Percentiles rank a stretch among this genome's conserved stretches.
phyloP scores from a whole-genome alignment of 257 asterid genomes.

The Prunella vulgaris region DNA sequence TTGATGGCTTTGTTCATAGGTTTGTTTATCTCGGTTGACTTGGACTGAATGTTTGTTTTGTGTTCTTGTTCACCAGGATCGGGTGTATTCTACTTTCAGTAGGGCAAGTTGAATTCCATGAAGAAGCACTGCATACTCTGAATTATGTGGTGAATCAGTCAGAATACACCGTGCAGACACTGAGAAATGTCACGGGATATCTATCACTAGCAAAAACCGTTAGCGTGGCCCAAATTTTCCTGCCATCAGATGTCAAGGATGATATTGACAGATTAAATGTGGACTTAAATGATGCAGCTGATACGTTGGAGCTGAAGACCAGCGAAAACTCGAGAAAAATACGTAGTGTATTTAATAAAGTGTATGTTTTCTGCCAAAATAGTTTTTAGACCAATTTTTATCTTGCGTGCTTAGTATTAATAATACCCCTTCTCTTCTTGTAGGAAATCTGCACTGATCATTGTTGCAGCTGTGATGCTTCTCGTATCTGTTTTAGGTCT shows the following conservation, averaged over 20 bases:
- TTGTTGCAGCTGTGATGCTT: slow-evolving; percentile 80
- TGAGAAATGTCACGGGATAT: slow-evolving; percentile 76
- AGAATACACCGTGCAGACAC: slow-evolving; percentile 78
- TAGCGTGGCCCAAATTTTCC: slow-evolving; percentile 80
- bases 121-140: slow-evolving; percentile 70
- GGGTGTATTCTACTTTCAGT: slow-evolving; percentile 92
- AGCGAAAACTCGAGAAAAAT: slow-evolving; percentile 59
- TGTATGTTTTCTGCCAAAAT: slow-evolving; percentile 46
- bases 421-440: slow-evolving; percentile 17
- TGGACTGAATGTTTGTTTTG: slow-evolving; percentile 1
- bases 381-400: background rate
- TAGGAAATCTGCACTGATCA: slow-evolving; percentile 70
- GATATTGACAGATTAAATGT: slow-evolving; percentile 71
- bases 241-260: slow-evolving; percentile 67
- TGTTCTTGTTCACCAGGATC: slow-evolving; percentile 43
- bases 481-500: slow-evolving; percentile 75
- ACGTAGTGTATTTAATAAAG: slow-evolving; percentile 55
- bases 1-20: background rate
- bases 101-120: slow-evolving; percentile 79
- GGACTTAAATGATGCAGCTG: slow-evolving; percentile 68
- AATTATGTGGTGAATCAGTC: slow-evolving; percentile 89
- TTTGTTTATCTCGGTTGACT: background rate
- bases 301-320: slow-evolving; percentile 64
- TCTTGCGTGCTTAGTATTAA: slow-evolving; percentile 7
- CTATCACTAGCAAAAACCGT: slow-evolving; percentile 74